These are phyloP conservation scores for Proliferodiscus dingleyae DNA, from an alignment of 2,329 filamentous ascomycete genomes.

Conservation along the genomic window DNA sequence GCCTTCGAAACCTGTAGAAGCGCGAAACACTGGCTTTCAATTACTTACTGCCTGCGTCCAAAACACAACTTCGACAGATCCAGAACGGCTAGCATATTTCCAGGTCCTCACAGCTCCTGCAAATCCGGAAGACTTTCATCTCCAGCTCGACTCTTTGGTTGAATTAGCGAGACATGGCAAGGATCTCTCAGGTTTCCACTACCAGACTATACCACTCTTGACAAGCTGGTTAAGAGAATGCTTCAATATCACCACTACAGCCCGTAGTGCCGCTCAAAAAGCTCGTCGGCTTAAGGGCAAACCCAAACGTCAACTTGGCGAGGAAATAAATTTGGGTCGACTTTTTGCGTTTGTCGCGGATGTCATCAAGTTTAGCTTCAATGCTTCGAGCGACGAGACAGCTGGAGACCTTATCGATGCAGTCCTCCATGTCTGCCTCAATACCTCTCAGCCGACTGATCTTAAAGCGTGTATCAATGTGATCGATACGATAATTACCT, in stretches of 20 bases:
- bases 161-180: conserved; percentile 59
- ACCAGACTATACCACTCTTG: conserved; percentile 58
- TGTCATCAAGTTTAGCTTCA: conserved; percentile 72
- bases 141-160: conserved; percentile 59
- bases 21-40: conserved; percentile 59
- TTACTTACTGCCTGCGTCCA: conserved; percentile 62
- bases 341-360: conserved; percentile 63
- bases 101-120: conserved; percentile 53
- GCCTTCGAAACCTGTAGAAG: conserved; percentile 45
- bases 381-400: conserved; percentile 58
- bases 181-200: conserved; percentile 61
- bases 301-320: conserved; percentile 39
- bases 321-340: conserved; percentile 58
- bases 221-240: conserved; percentile 54
- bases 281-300: no score
- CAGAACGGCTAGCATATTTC: conserved; percentile 63
- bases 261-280: conserved; percentile 44
- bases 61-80: conserved; percentile 56
- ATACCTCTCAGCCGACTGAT: conserved; percentile 60
- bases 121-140: conserved; percentile 58
- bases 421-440: conserved; percentile 62
- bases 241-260: conserved; percentile 49
- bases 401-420: conserved; percentile 57
- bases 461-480: conserved; percentile 49
- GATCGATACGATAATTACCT: conserved; percentile 67